These are phyloP conservation scores for Sclerotiophoma versabilis DNA, from an alignment of 2,329 filamentous ascomycete species.

Conservation along the genomic window DNA sequence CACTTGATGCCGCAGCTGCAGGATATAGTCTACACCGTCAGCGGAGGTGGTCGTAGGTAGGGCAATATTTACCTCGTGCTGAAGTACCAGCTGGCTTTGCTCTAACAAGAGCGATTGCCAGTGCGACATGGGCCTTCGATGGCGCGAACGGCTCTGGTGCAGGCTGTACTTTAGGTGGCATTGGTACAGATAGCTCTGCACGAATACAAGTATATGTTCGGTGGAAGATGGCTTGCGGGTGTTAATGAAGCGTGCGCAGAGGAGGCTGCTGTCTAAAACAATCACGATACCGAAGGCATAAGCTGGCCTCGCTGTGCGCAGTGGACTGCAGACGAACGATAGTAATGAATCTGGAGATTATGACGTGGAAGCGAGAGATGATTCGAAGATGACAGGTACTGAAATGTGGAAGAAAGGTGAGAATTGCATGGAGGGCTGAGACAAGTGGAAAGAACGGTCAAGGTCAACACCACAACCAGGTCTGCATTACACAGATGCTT, in stretches of 20 bases:
- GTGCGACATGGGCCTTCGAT: conserved; percentile 38
- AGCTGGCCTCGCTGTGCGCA: background rate
- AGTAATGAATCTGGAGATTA: background rate
- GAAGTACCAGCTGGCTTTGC: conserved; percentile 47
- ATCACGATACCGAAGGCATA: background rate
- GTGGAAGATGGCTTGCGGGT: background rate
- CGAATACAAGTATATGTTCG: too few species aligned
- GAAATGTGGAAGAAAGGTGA: background rate
- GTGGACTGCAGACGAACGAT: too few species aligned
- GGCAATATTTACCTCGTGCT: conserved; percentile 38
- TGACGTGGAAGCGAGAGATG: background rate
- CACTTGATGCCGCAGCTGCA: conserved; percentile 47
- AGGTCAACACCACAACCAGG: background rate
- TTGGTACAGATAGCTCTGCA: background rate
- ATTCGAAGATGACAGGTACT: background rate
- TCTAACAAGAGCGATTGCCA: conserved; percentile 48
- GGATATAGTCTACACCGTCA: conserved; percentile 37
- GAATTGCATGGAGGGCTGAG: background rate
- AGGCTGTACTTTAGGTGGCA: conserved; percentile 11
- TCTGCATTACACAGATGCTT: background rate
- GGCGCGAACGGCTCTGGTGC: conserved; percentile 17
- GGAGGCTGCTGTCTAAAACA: background rate
- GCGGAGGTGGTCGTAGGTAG: background rate
- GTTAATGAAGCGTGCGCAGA: background rate
- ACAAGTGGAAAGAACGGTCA: conserved; percentile 9